Base-by-base conservation (phyloP, 495 filamentous ascomycete species). In the Halenospora varia region DNA sequence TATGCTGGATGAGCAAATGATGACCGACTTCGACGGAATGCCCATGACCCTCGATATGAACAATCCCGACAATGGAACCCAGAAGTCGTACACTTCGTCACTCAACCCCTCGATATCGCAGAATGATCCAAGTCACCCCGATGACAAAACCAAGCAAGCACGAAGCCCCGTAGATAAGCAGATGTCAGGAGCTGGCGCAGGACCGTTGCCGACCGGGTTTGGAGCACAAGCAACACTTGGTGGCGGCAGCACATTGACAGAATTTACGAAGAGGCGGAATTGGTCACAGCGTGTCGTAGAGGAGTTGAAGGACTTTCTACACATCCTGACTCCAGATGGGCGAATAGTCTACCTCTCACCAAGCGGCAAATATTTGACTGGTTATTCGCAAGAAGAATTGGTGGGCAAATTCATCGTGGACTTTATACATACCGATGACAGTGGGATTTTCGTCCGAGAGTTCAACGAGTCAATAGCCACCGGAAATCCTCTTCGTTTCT, bases 401-500 rank as follows among this genome's bases (percentile, higher is more conserved):
- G 74, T 88, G 52, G 86, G 88, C 51, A 82, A 77, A 60, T 86
- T 89, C 56, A 81, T 97, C 17, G 78, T 79, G 10, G 85, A 96
- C 23, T 85, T 89, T 61, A 86, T 97, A 46, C 94, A 98, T 61
- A 81, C 87, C 10, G 93, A 97, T 71, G 94, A 98, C 75, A 83
- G 84, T 52, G 80, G 83, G 17, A 82, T 96, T 64, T 96, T 96
- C 68, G 80, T 88, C 29, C 80, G 88, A 42, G 94, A 97, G 68
- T 83, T 98, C 77, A 90, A 95, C 66, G 91, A 97, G 62, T 89
- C 88, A 25, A 94, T 97, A 55, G 84, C 89, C n/a, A 83, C 79
- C 24, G 89, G 87, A 15, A 82, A 89, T 52, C 79, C 83, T 10
- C 71, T 97, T 45, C 86, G 90, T 46, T 85, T 96, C 70, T 95